Evolutionary conservation across 1,284 basidiomycete species (phyloP).

Genomic region (Amylostereum areolatum): DNA sequence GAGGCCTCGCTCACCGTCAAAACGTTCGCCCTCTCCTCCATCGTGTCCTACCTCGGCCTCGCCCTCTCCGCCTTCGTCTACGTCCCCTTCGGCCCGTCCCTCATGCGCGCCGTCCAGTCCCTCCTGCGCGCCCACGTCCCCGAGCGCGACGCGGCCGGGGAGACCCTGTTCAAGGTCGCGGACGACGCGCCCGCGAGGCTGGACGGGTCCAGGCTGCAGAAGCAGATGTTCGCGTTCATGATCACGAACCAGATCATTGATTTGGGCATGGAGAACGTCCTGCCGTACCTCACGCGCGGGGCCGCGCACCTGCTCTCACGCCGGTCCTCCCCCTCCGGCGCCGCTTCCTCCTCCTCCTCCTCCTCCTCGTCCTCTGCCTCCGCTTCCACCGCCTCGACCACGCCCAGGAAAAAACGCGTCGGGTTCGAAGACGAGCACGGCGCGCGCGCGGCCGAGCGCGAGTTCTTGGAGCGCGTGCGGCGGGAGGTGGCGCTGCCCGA

Average conservation of each 20-base stretch:
- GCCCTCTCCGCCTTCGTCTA: conserved; percentile 87
- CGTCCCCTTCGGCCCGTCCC: conserved; percentile 82
- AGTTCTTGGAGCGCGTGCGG: conserved; percentile 73
- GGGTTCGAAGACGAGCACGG: conserved; percentile 61
- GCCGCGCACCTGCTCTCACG: conserved; percentile 47
- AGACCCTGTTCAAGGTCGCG: conserved; percentile 45
- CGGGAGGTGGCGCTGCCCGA: conserved; percentile 76
- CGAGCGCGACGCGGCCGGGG: conserved; percentile 12
- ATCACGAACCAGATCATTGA: conserved; percentile 90
- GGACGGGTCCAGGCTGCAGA: conserved; percentile 68
- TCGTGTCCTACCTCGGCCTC: conserved; percentile 87
- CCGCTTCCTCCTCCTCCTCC: too few relatives aligned
- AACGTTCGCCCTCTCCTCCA: conserved; percentile 82
- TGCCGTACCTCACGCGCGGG: conserved; percentile 76
- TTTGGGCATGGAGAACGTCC: conserved; percentile 77
- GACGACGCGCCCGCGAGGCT: conserved; percentile 48
- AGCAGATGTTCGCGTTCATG: conserved; percentile 92
- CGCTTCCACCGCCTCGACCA: conserved; percentile 10
- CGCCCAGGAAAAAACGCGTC: conserved; percentile 57
- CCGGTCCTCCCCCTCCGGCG: conserved; percentile 17
- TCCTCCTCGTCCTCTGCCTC: conserved; percentile 5
- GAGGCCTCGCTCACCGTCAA: conserved; percentile 84
- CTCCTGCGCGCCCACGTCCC: conserved; percentile 25
- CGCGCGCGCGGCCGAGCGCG: conserved; percentile 51
- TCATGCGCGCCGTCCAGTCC: conserved; percentile 58